Evolutionary conservation across 495 filamentous ascomycete genomes (phyloP).

Genomic region (Mytilinidion resinicola): DNA sequence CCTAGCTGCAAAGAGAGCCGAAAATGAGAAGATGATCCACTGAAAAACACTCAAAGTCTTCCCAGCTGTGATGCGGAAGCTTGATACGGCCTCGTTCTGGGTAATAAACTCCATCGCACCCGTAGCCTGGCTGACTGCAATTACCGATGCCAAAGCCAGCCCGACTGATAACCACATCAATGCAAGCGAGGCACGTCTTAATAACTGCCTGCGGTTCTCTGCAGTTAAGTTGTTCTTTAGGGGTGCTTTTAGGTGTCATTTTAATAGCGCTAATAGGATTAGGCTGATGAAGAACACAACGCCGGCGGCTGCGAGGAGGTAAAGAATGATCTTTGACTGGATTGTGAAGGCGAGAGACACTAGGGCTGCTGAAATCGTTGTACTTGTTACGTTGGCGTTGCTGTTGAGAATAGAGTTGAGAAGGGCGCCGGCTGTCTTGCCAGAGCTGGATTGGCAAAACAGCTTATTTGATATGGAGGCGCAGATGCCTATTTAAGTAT

Average conservation of each 20-base stretch:
- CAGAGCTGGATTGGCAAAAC: background rate
- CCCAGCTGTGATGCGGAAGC: background rate
- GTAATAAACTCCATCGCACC: conserved; percentile 5
- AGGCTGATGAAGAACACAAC: background rate
- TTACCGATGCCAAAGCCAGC: conserved; percentile 4
- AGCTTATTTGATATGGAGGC: background rate
- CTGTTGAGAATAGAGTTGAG: background rate
- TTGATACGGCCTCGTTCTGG: background rate
- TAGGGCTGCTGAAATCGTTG: background rate
- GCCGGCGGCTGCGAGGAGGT: background rate
- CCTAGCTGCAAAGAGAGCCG: conserved; percentile 3
- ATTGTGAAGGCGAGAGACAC: conserved; percentile 3
- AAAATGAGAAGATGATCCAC: conserved; percentile 5
- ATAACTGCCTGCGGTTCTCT: background rate
- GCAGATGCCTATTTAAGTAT: background rate
- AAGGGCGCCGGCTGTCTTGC: background rate
- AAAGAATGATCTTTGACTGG: conserved; percentile 5
- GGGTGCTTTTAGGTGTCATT: conserved; percentile 8
- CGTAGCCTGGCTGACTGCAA: background rate
- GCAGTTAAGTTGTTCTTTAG: background rate
- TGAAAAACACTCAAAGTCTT: conserved; percentile 5
- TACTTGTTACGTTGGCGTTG: background rate
- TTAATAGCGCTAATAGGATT: background rate
- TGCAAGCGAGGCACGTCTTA: conserved; percentile 1
- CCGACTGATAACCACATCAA: conserved; percentile 2